These are phyloP conservation scores for Bipolaris victoriae DNA, from an alignment of 2,329 filamentous ascomycete species.

Conservation along the genomic window DNA sequence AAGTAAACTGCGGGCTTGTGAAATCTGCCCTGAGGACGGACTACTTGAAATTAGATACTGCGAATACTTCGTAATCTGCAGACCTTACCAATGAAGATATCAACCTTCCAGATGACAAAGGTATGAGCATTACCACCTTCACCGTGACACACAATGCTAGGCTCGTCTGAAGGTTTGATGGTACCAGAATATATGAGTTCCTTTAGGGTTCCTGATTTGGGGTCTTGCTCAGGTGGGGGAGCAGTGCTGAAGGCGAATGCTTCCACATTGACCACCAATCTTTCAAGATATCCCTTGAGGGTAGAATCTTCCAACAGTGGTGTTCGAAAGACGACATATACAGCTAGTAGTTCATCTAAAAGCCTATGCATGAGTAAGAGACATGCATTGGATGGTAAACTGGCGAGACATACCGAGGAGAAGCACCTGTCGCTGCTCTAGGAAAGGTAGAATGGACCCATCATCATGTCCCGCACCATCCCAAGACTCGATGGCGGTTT, in stretches of 20 bases:
- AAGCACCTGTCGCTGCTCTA: conserved; percentile 68
- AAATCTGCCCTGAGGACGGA: conserved; percentile 63
- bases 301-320: conserved; percentile 64
- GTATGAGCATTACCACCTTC: conserved; percentile 32
- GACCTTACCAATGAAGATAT: conserved; percentile 45
- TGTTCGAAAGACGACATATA: conserved; percentile 72
- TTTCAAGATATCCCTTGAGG: conserved; percentile 64
- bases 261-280: conserved; percentile 71
- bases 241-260: conserved; percentile 64
- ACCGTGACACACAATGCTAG: conserved; percentile 39
- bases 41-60: conserved; percentile 28
- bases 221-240: conserved; percentile 51
- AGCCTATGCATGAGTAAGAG: conserved; percentile 60
- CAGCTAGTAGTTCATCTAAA: conserved; percentile 74
- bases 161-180: conserved; percentile 42
- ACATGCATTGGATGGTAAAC: conserved; percentile 48
- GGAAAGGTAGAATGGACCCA: conserved; percentile 60
- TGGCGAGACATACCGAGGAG: conserved; percentile 69
- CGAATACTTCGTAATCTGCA: too few relatives aligned
- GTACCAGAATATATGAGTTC: conserved; percentile 65
- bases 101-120: conserved; percentile 50
- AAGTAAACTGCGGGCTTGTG: conserved; percentile 72
- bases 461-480: conserved; percentile 53
- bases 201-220: conserved; percentile 43
- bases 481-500: conserved; percentile 51